Evolutionary conservation across 371 early-diverging fungal species (phyloP).

Genomic region (Capniomyces stellatus): DNA sequence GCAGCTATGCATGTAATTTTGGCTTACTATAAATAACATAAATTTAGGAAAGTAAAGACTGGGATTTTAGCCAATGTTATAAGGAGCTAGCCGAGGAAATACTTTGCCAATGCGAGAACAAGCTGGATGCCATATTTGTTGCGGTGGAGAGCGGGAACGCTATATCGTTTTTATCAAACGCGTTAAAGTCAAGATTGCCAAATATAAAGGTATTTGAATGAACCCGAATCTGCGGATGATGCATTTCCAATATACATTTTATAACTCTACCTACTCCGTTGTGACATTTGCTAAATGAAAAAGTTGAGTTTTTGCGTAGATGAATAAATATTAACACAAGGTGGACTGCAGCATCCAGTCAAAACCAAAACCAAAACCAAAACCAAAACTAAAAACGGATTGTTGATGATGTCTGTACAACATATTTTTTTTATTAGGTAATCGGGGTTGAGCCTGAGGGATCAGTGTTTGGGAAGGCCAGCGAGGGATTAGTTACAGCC

Average conservation of each 20-base stretch:
- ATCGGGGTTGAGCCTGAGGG: too few relatives aligned
- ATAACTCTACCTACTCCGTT: slow-evolving; percentile 25
- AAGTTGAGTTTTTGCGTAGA: not conserved
- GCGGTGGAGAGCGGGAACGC: slow-evolving; percentile 55
- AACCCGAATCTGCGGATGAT: slow-evolving; percentile 48
- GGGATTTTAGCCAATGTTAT: slow-evolving; percentile 12
- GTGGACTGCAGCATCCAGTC: too few relatives aligned
- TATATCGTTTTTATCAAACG: slow-evolving; percentile 38
- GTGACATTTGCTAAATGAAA: slow-evolving; percentile 7
- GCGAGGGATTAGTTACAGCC: too few relatives aligned
- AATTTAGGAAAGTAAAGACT: slow-evolving; percentile 28
- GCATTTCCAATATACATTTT: too few relatives aligned
- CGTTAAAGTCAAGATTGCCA: slow-evolving; percentile 34
- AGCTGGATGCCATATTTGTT: slow-evolving; percentile 42
- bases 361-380: too few relatives aligned
- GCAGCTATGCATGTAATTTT: too few relatives aligned
- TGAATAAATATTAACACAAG: too few relatives aligned
- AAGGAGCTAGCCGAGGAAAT: slow-evolving; percentile 43
- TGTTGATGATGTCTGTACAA: too few relatives aligned
- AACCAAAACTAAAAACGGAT: too few relatives aligned
- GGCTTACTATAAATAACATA: too few relatives aligned
- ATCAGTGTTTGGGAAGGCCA: too few relatives aligned
- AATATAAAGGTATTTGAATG: slow-evolving; percentile 35
- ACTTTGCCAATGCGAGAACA: slow-evolving; percentile 33
- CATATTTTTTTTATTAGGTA: too few relatives aligned